Evolutionary conservation across 441 rosid genomes (phyloP), one percentile per base, ranked within the genome.

Genomic region (Bocquillonia castaneifolia): DNA sequence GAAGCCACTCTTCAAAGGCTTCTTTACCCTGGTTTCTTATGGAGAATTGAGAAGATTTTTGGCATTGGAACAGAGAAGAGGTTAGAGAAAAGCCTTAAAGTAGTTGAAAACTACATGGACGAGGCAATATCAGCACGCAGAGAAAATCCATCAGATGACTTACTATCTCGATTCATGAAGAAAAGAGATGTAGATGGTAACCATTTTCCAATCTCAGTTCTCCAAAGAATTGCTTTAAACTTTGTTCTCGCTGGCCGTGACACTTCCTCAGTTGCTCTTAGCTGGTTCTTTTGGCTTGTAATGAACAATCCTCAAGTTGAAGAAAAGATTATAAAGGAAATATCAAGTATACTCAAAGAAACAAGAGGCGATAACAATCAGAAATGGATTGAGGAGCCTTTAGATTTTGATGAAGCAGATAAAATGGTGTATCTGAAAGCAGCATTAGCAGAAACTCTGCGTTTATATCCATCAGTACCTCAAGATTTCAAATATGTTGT

Each of bases 221-320:
- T 92, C 70, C 96, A 92, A 76, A 88, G 88, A 17, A 92, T 92
- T 28, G 98, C 98, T n/a, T 82, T 92, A 0, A 92, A 92, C 81
- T 92, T 92, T 63, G 96, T 90, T 63, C 92, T 92, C 0, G 98
- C 98, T 0, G 98, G 98, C 53, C 86, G 98, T 0, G 98, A 92
- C 78, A 92, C 98, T 5, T 92, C 98, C 5, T 92, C 96, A 0
- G 98, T 92, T 15, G 98, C 98, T 5, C 79, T 92, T 32, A 90
- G 96, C 78, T 92, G 97, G 98, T 92, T 92, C 80, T 92, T 92
- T 81, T 92, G 96, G 96, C 90, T 88, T 0, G 86, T 92, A 59
- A 88, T 92, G 97, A 88, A 84, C 76, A 72, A 85, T 42, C 85
- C 84, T 0, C 79, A 79, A 32, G 78, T 88, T 0, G 98, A 92